These are phyloP conservation scores for Fonsecaea multimorphosa DNA, from an alignment of 2,329 filamentous ascomycete species.

Conservation along the genomic window DNA sequence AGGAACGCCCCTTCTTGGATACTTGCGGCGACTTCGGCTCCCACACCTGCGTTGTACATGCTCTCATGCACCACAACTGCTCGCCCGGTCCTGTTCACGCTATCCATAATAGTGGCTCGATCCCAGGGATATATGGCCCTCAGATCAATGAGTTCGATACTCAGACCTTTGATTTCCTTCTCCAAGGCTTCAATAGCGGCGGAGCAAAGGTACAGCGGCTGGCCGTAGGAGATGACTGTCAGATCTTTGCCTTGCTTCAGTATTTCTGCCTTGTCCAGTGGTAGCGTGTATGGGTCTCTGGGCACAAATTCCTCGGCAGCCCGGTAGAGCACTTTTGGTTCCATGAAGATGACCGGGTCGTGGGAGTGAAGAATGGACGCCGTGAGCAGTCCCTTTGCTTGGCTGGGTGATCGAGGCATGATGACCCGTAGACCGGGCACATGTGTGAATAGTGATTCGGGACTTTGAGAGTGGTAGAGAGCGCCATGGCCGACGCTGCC, in stretches of 20 bases:
- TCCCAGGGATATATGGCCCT: conserved; percentile 94
- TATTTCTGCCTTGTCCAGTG: conserved; percentile 83
- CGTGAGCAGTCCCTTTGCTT: conserved; percentile 86
- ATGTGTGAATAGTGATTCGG: conserved; percentile 86
- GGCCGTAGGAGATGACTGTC: conserved; percentile 86
- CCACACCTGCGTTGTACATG: conserved; percentile 87
- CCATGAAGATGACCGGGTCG: conserved; percentile 91
- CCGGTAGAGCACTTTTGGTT: conserved; percentile 90
- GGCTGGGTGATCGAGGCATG: conserved; percentile 81
- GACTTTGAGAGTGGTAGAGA: conserved; percentile 86
- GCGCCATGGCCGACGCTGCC: conserved; percentile 89
- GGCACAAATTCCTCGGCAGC: conserved; percentile 92
- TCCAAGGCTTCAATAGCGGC: conserved; percentile 77
- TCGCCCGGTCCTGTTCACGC: conserved; percentile 84
- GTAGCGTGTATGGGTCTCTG: conserved; percentile 77
- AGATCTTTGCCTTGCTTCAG: conserved; percentile 79
- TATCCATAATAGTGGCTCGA: conserved; percentile 76
- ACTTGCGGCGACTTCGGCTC: conserved; percentile 85
- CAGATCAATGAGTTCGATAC: conserved; percentile 84
- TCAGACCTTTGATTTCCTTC: conserved; percentile 72
- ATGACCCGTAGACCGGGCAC: conserved; percentile 84
- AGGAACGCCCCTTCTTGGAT: conserved; percentile 89
- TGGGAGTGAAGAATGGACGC: conserved; percentile 75
- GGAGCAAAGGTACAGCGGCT: conserved; percentile 83
- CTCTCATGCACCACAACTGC: conserved; percentile 90